Evolutionary conservation across 2,329 filamentous ascomycete genomes (phyloP), one percentile per base, ranked within the genome.

Genomic region (Coniochaeta pulveracea): DNA sequence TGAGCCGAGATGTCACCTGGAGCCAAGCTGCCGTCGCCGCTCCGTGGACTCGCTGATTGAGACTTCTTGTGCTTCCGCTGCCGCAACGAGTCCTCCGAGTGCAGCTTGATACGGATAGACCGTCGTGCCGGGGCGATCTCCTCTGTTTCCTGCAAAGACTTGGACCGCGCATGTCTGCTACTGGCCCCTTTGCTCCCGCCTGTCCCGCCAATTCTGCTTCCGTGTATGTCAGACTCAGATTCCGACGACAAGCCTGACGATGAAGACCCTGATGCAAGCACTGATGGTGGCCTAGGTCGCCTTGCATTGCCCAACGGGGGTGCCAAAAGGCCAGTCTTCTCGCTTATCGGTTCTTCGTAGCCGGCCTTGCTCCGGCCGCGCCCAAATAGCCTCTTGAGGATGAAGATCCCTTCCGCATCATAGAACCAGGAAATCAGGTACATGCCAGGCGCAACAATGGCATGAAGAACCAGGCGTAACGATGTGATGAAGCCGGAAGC

Each of bases 21-120:
- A 9, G 38, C 37, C 17, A 50, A 46, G 10, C 50, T 48, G 28
- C 46, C 53, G 28, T 57, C 48, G 26, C 61, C 55, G 42, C 56
- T 60, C 39, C 60, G 57, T 26, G 56, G 55, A 35, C 63, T 63
- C 12, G 60, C 54, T 16, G 68, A 66, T 49, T 70, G 65, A 15
- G 65, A 63, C 54, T 75, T 80, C 46, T 69, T 70, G 49, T 79
- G 72, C 53, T 85, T 88, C 37, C 82, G 75, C 52, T 84, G 77
- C 41, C 78, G 69, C 36, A 81, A 60, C 25, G 74, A 71, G 37
- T 86, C 84, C 46, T 94, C 84, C 41, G 79, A 84, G 54, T 89
- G 78, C 10, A 94, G 66, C 57, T 91, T 93, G 48, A 96, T 94
- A 24, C 86, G 76, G 42, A 94, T 94, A 2, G 86, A 93, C 36